Base-by-base conservation (phyloP, 768 basidiomycete species). In the Pleurotus platypus region DNA sequence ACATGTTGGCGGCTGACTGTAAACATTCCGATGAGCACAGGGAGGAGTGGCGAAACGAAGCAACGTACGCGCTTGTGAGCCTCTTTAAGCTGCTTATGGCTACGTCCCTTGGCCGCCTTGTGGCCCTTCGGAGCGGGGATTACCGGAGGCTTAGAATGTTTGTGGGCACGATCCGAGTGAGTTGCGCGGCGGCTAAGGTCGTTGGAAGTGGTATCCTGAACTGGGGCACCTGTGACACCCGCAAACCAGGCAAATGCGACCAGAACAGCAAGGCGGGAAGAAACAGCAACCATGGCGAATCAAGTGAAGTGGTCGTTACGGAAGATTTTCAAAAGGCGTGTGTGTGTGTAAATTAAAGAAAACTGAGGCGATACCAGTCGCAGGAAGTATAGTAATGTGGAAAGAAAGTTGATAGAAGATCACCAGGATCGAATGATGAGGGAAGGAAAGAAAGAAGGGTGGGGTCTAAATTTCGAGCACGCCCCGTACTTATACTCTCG, bases 401-500 rank as follows among this genome's bases (percentile, higher is more conserved):
- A 59, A 64, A 58, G 60, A 63, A 67, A 56, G 59, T 60, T 57
- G 60, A 38, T 58, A 63, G 62, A 57, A 60, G 80, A 84, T 78
- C 84, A 73, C 83, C 82, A 65, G 84, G 84, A 83, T 75, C 82
- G 65, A 66, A 73, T 61, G 70, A 67, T 69, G 69, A 64, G 67
- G 65, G 70, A 67, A 66, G 62, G 70, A 70, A 68, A 67, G 61
- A 68, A 72, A 71, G 67, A 63, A 62, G 59, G 60, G 62, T 67
- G 64, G 58, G 60, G 48, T 53, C 39, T 57, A 57, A 18, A 15
- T 22, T 51, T 56, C 20, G 46, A 38, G n/a, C 27, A 42, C n/a
- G 12, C 47, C 39, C 20, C 56, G 56, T 64, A 65, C 63, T 70
- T 74, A 67, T 71, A 69, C 61, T 45, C 38, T 13, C 5, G 40